phyloP scores from a whole-genome alignment of 306 rosid genomes.

The Prunus mongolica region DNA sequence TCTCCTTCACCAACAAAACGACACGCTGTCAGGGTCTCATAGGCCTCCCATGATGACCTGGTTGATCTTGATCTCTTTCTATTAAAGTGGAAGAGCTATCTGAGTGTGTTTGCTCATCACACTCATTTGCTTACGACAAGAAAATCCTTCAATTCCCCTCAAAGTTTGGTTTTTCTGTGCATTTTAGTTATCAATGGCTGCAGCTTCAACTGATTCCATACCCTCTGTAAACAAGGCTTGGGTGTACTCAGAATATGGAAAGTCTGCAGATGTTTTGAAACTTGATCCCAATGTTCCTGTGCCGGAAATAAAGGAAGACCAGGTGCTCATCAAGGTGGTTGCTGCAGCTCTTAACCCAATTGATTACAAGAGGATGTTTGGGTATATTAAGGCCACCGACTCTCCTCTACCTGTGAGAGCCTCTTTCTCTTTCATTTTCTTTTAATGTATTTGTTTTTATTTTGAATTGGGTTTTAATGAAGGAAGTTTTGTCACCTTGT shows the following conservation, averaged over 20 bases:
- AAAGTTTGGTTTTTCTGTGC: background rate
- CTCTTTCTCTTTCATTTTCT: background rate
- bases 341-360: conserved; percentile 67
- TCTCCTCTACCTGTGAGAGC: conserved; percentile 21
- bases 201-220: conserved; percentile 10
- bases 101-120: background rate
- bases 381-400: conserved; percentile 19
- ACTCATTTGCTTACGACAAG: background rate
- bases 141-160: background rate
- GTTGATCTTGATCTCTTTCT: background rate
- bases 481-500: background rate
- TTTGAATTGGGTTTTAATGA: background rate
- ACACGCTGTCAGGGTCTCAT: background rate
- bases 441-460: too few species aligned
- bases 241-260: conserved; percentile 54
- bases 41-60: background rate
- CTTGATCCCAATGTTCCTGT: conserved; percentile 36
- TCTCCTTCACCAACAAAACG: background rate
- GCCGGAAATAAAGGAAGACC: conserved; percentile 47
- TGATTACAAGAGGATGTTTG: conserved; percentile 54
- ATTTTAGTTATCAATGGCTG: conserved; percentile 29
- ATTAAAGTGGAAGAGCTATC: too few species aligned
- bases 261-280: conserved; percentile 42
- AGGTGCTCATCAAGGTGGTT: conserved; percentile 61
- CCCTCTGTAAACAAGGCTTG: conserved; percentile 51